Evolutionary conservation across 108 stramenopile species (phyloP), one percentile per base, ranked within the genome.

Genomic region (Stephanodiscus triporus): DNA sequence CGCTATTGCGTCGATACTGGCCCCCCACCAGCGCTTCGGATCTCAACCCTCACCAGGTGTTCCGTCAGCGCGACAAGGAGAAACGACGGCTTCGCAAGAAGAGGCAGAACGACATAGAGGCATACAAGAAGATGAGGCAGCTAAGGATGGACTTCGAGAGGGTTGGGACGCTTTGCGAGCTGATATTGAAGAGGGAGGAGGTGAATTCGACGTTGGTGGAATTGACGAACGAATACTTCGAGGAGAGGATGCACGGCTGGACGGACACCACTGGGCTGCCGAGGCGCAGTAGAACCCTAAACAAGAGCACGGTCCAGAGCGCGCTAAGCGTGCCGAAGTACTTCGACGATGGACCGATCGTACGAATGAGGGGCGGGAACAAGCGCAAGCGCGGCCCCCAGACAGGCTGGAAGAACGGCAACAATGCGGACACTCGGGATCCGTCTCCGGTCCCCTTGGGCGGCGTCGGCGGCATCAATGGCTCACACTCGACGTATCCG

Each of bases 61-160:
- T 97, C 75, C 93, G 97, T 23, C 95, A 93, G 3, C 87, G 97
- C 10, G 96, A 97, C 72, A 96, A 97, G 79, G 98, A 97, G 87
- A 91, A 97, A 73, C 97, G 97, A 74, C 96, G 95, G 70, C 83
- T 98, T 20, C 81, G 98, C 0, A 96, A 94, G 66, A 93, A 95
- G 59, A 86, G 97, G 42, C 87, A 90, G 76, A 97, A 97, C 84
- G 98, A 98, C 73, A 60, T 96, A 65, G 95, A 95, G 59, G 87
- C 93, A 4, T 97, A 87, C 79, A 83, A 85, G 20, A 97, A 97
- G 77, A 75, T 98, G 85, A 84, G 87, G 53, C 86, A 81, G 67
- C 71, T 97, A 26, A 82, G 90, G 64, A 57, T 75, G 40, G 97
- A 96, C 76, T 97, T 97, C 76, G 93, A 85, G 29, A 85, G 78